A percentile compares a stretch with the other conserved stretches of the same genome.
These are phyloP conservation scores for Carex pumila DNA, from an alignment of 176 grass and related monocot species.

Conservation along the genomic window DNA sequence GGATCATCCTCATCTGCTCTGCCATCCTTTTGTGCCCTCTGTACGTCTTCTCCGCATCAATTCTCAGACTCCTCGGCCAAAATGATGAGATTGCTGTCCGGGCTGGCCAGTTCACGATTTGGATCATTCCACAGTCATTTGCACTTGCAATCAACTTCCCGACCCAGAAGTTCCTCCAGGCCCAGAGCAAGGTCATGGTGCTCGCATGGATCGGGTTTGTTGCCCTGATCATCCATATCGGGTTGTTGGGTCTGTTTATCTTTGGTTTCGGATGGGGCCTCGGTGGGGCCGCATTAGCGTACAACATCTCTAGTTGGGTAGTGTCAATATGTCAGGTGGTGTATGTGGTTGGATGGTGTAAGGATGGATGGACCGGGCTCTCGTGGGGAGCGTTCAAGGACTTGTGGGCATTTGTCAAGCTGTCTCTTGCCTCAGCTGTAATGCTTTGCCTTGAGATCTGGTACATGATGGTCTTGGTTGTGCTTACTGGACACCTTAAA, in stretches of 20 bases:
- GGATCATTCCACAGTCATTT: constrained; percentile 81
- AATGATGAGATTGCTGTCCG: constrained; percentile 38
- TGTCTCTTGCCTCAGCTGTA: constrained; percentile 59
- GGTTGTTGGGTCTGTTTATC: constrained; percentile 42
- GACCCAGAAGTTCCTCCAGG: constrained; percentile 74
- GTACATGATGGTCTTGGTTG: constrained; percentile 94
- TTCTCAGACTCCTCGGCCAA: constrained; percentile 67
- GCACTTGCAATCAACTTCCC: constrained; percentile 78
- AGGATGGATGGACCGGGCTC: constrained; percentile 57
- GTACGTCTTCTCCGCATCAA: constrained; percentile 39
- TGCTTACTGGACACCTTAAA: constrained; percentile 80
- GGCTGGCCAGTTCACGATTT: constrained; percentile 45
- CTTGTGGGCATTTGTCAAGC: constrained; percentile 58
- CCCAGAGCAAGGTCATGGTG: constrained; percentile 68
- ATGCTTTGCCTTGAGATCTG: constrained; percentile 93
- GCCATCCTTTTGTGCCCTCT: constrained; percentile 53
- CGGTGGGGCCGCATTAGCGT: constrained; percentile 50
- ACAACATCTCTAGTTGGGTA: constrained; percentile 44
- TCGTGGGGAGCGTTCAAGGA: constrained; percentile 38
- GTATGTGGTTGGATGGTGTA: constrained; percentile 52
- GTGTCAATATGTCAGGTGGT: constrained; percentile 44
- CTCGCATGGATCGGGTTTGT: constrained; percentile 57
- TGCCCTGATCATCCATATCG: constrained; percentile 45
- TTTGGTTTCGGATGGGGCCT: constrained; percentile 46
- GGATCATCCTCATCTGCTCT: constrained; percentile 59